These are phyloP conservation scores for Candida ovalis DNA, from an alignment of 805 yeast species.

Conservation along the genomic window DNA sequence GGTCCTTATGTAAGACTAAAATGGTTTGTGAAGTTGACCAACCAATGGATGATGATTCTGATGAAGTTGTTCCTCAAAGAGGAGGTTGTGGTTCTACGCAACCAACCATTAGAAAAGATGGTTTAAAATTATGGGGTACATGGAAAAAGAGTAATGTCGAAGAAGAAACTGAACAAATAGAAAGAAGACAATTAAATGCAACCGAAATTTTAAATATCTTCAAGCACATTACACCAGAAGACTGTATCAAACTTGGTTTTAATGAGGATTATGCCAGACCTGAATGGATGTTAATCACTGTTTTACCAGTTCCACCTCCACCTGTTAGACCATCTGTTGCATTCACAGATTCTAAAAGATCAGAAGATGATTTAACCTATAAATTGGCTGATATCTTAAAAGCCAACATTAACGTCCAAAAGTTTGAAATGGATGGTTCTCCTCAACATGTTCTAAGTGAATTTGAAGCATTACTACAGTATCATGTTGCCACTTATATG, in stretches of 20 bases:
- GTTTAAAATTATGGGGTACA: constrained; percentile 94
- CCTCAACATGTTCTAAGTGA: constrained; percentile 98
- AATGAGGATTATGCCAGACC: constrained; percentile 97
- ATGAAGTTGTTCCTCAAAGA: constrained; percentile 43
- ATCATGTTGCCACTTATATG: constrained; percentile 99
- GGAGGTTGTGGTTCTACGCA: constrained; percentile 99
- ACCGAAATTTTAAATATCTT: constrained; percentile 87
- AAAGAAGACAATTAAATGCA: constrained; percentile 82
- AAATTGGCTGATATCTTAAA: constrained; percentile 94
- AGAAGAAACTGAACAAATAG: constrained; percentile 87
- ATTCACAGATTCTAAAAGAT: constrained; percentile 95
- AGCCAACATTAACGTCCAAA: constrained; percentile 96
- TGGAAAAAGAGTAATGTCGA: constrained; percentile 82
- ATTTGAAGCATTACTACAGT: constrained; percentile 91
- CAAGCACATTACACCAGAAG: constrained; percentile 84
- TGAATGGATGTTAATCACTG: constrained; percentile 96
- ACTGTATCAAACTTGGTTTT: constrained; percentile 78
- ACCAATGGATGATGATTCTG: constrained; percentile 52
- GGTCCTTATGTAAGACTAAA: constrained; percentile 88
- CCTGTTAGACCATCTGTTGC: constrained; percentile 99
- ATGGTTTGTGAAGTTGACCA: constrained; percentile 95
- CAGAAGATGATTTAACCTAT: constrained; percentile 98
- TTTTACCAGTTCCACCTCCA: constrained; percentile 99
- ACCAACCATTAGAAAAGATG: constrained; percentile 94
- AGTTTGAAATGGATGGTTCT: constrained; percentile 96